Percentiles rank a stretch among this genome's conserved stretches.
phyloP scores from a whole-genome alignment of 306 rosid genomes.

The Astragalus membranaceus region DNA sequence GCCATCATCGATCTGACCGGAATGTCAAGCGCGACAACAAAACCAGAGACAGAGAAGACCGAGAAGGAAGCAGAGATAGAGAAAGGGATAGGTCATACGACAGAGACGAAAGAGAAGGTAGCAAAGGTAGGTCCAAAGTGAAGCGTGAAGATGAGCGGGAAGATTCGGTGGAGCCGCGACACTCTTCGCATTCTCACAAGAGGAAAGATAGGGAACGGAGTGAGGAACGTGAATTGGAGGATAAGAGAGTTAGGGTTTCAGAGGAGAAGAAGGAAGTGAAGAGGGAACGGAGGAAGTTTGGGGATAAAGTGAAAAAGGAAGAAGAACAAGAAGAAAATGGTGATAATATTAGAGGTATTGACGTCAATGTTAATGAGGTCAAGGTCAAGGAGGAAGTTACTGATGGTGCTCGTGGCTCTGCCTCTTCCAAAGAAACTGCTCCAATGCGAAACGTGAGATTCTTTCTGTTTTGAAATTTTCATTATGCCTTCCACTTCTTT shows the following conservation, averaged over 20 bases:
- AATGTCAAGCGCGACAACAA: conserved; percentile 47
- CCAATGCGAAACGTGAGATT: conserved; percentile 53
- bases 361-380: conserved; percentile 10
- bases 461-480: not conserved
- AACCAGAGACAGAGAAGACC: conserved; percentile 39
- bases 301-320: conserved; percentile 49
- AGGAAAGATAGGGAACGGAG: conserved; percentile 73
- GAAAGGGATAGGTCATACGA: conserved; percentile 28
- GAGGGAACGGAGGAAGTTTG: conserved; percentile 64
- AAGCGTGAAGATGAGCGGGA: conserved; percentile 34
- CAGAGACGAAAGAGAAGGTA: conserved; percentile 33
- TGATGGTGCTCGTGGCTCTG: conserved; percentile 29
- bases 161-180: conserved; percentile 38
- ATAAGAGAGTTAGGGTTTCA: conserved; percentile 60
- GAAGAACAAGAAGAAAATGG: conserved; percentile 13
- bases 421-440: conserved; percentile 37
- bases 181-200: conserved; percentile 44
- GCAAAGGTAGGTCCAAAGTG: conserved; percentile 35
- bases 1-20: conserved; percentile 50
- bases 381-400: conserved; percentile 29
- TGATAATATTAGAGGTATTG: not conserved
- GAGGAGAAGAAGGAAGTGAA: conserved; percentile 42
- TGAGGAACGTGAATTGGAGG: conserved; percentile 45
- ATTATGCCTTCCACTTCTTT: not conserved
- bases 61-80: conserved; percentile 46